phyloP scores from a whole-genome alignment of 331 rosid species.

The Stylosanthes scabra region DNA sequence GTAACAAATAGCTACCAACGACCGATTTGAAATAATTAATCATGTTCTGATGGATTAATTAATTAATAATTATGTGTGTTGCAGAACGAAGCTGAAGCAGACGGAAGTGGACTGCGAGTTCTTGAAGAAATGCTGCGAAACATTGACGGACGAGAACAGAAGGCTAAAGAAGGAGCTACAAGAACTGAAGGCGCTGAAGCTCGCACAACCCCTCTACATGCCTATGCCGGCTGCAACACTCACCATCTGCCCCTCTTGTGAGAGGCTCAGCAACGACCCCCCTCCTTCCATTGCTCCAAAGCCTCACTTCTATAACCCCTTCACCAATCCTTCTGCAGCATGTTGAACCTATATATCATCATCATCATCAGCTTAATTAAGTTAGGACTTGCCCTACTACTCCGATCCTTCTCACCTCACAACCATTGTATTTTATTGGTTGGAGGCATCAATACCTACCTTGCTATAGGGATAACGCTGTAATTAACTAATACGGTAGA shows the following conservation, averaged over 20 bases:
- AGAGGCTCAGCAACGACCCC: slow-evolving; percentile 55
- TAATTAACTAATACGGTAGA: slow-evolving; percentile 68
- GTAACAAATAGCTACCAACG: too few species aligned
- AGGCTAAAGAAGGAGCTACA: slow-evolving; percentile 81
- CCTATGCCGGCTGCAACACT: slow-evolving; percentile 94
- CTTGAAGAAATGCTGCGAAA: slow-evolving; percentile 91
- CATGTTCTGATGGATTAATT: too few species aligned
- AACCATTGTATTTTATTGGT: slow-evolving; percentile 72
- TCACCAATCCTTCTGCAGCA: slow-evolving; percentile 87
- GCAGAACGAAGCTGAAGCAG: slow-evolving; percentile 95
- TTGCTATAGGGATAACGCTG: slow-evolving; percentile 42
- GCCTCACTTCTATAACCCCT: slow-evolving; percentile 67
- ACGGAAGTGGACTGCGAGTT: slow-evolving; percentile 95
- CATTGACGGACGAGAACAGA: slow-evolving; percentile 82
- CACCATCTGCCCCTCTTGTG: slow-evolving; percentile 91
- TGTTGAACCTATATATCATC: slow-evolving; percentile 31
- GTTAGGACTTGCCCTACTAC: too few species aligned
- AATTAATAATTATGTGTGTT: background rate
- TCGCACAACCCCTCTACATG: slow-evolving; percentile 76
- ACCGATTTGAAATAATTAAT: too few species aligned
- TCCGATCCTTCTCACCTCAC: slow-evolving; percentile 1
- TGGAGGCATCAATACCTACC: slow-evolving; percentile 36
- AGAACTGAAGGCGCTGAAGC: slow-evolving; percentile 79
- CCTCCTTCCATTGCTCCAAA: slow-evolving; percentile 71
- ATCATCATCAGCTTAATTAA: too few species aligned